These are phyloP conservation scores for Penicillium soppii DNA, from an alignment of 495 filamentous ascomycete genomes.

Conservation along the genomic window DNA sequence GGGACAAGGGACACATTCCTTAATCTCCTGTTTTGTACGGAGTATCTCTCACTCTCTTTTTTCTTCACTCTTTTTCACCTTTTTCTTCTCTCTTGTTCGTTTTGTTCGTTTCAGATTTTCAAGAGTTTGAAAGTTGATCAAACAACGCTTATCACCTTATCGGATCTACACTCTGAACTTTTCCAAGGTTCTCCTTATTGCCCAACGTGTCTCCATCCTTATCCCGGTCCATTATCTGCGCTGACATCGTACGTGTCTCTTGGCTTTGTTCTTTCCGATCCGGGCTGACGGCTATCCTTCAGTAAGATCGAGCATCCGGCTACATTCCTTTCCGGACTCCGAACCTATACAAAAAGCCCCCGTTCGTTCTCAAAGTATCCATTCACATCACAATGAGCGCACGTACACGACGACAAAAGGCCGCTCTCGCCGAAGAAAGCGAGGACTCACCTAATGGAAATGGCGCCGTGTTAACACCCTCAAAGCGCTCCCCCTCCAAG, in stretches of 20 bases:
- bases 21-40: too few species aligned
- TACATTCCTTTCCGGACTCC: not conserved
- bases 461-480: constrained; percentile 27
- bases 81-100: not conserved
- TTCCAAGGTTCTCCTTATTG: not conserved
- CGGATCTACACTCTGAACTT: not conserved
- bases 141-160: constrained; percentile 11
- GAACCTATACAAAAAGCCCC: not conserved
- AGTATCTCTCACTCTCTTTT: not conserved
- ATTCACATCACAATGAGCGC: constrained; percentile 36
- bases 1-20: constrained; percentile 10
- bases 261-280: not conserved
- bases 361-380: not conserved
- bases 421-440: constrained; percentile 38
- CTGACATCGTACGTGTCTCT: not conserved
- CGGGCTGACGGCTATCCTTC: not conserved
- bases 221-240: not conserved
- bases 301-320: not conserved
- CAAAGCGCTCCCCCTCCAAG: constrained; percentile 24
- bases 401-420: constrained; percentile 45
- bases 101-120: not conserved
- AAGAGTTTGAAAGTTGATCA: not conserved
- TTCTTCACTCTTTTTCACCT: not conserved
- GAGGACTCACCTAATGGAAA: constrained; percentile 34
- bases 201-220: constrained; percentile 4